Conservation (phyloP, 1,284 basidiomycete species). For the Pholiota adiposa region DNA sequence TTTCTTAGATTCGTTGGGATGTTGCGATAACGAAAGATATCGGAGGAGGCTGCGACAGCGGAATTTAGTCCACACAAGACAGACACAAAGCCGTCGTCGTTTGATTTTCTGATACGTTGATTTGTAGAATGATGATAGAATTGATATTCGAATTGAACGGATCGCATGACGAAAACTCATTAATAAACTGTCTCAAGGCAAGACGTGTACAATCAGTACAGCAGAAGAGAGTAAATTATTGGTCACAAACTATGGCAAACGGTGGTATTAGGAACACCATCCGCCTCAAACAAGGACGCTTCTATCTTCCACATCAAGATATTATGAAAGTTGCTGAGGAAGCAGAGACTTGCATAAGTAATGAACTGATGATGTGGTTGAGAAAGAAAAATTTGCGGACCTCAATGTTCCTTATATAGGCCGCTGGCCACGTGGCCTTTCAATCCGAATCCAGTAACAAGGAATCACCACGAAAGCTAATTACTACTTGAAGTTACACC, state of each 20-base stretch:
- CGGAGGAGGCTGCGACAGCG: constrained; percentile 46
- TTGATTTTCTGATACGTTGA: constrained; percentile 8
- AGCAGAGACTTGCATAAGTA: constrained; percentile 8
- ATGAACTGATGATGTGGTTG: constrained; percentile 23
- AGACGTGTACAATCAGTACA: constrained; percentile 4
- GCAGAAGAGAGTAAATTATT: constrained; percentile 41
- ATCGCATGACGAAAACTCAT: not conserved
- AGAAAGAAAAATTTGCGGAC: constrained; percentile 12
- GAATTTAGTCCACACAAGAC: constrained; percentile 13
- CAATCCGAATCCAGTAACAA: constrained; percentile 16
- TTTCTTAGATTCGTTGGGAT: constrained; percentile 46
- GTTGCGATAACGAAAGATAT: constrained; percentile 61
- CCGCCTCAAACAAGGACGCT: constrained; percentile 77
- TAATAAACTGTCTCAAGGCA: not conserved
- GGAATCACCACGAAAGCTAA: too few relatives aligned
- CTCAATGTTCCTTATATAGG: constrained; percentile 2
- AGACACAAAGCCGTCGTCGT: not conserved
- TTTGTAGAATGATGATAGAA: not conserved
- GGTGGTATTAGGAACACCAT: constrained; percentile 52
- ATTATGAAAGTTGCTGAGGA: constrained; percentile 8
- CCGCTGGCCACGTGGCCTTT: constrained; percentile 29
- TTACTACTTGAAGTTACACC: too few relatives aligned
- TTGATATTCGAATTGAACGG: not conserved
- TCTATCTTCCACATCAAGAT: constrained; percentile 27
- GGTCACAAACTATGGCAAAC: constrained; percentile 74